Conservation (phyloP, 495 filamentous ascomycete species). For the Daldinia caldariorum region DNA sequence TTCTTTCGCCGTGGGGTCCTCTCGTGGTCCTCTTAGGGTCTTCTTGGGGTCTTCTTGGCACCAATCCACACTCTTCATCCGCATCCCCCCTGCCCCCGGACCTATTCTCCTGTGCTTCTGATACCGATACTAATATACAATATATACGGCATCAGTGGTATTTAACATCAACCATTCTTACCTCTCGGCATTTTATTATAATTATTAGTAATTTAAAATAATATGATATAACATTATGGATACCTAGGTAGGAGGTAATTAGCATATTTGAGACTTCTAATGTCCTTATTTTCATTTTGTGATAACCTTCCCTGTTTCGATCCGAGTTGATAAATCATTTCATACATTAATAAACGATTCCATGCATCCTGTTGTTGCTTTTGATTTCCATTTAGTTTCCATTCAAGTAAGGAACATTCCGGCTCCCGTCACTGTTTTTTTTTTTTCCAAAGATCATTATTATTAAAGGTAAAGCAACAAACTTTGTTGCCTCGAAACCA, state of each 20-base stretch:
- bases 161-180: neutral
- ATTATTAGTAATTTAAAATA: too few species aligned
- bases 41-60: constrained; percentile 23
- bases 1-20: constrained; percentile 31
- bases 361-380: neutral
- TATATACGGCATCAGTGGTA: neutral
- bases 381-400: neutral
- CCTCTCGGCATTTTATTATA: too few species aligned
- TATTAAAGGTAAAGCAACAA: constrained; percentile 4
- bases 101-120: neutral
- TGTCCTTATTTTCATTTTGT: constrained; percentile 2
- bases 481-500: constrained; percentile 1
- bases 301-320: neutral
- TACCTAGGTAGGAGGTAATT: too few species aligned
- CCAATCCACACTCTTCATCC: constrained; percentile 1
- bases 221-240: too few species aligned
- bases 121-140: neutral
- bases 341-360: neutral
- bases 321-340: neutral
- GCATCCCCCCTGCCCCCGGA: constrained; percentile 1
- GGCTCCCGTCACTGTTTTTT: constrained; percentile 1
- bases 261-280: neutral
- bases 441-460: neutral
- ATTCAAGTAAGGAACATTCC: neutral
- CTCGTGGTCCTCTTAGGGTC: constrained; percentile 29